These are phyloP conservation scores for Pyrrhoderma lamaoense DNA, from an alignment of 1,284 basidiomycete species.

Conservation along the genomic window DNA sequence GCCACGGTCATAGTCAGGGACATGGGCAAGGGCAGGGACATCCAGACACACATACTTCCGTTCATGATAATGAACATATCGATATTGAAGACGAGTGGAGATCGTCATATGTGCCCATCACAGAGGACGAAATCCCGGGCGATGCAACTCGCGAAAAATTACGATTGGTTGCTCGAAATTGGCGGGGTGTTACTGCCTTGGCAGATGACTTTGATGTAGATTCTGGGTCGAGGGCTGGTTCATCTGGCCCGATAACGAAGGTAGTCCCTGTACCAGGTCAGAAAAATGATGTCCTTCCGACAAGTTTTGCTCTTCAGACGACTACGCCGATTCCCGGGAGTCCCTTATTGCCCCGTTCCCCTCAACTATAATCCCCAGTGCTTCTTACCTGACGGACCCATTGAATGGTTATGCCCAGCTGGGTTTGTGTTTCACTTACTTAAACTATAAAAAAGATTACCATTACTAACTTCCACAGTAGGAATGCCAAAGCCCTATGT, in stretches of 20 bases:
- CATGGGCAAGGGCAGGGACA: constrained; percentile 28
- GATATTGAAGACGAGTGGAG: constrained; percentile 39
- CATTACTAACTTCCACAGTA: constrained; percentile 4
- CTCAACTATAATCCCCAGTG: constrained; percentile 51
- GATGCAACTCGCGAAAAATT: constrained; percentile 46
- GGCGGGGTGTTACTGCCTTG: constrained; percentile 65
- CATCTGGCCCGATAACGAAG: constrained; percentile 2
- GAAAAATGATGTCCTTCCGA: constrained; percentile 33
- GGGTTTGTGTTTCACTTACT: constrained; percentile 22
- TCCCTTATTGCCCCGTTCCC: constrained; percentile 50
- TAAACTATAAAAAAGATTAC: too few relatives aligned
- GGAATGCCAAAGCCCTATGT: constrained; percentile 73
- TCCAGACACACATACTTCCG: constrained; percentile 13
- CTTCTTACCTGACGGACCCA: constrained; percentile 56
- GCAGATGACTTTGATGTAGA: constrained; percentile 27
- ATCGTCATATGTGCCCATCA: constrained; percentile 38
- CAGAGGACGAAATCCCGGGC: constrained; percentile 44
- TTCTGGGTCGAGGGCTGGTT: constrained; percentile 20
- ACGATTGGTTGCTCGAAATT: constrained; percentile 50
- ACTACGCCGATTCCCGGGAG: constrained; percentile 41
- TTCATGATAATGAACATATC: constrained; percentile 38
- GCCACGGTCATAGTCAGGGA: neutral
- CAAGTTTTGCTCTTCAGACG: constrained; percentile 42
- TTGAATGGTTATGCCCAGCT: constrained; percentile 66
- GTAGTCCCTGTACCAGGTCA: constrained; percentile 18